Evolutionary conservation across 2,329 filamentous ascomycete species (phyloP).

Genomic region (Phyllachora maydis): DNA sequence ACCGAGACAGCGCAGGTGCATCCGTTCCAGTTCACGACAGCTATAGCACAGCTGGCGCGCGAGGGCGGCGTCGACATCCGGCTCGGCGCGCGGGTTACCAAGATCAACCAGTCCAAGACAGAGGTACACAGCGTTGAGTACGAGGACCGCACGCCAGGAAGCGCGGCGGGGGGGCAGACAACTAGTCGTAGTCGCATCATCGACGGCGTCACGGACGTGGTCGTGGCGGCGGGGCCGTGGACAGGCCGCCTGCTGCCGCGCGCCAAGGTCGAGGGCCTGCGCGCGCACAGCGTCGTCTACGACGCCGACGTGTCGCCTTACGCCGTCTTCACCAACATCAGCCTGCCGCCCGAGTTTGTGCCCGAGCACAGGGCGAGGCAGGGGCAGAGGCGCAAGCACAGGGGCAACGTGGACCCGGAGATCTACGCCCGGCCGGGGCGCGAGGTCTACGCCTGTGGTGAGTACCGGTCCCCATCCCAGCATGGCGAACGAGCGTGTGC

Average conservation of each 20-base stretch:
- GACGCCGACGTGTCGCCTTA: slow-evolving; percentile 47
- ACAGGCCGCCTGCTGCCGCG: slow-evolving; percentile 35
- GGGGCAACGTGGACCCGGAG: slow-evolving; percentile 59
- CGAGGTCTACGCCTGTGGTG: slow-evolving; percentile 84
- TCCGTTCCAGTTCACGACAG: slow-evolving; percentile 72
- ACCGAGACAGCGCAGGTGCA: slow-evolving; percentile 84
- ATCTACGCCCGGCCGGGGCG: slow-evolving; percentile 81
- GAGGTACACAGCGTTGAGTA: slow-evolving; percentile 39
- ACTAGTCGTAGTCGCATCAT: slow-evolving; percentile 16
- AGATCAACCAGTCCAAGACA: slow-evolving; percentile 33
- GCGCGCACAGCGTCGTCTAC: slow-evolving; percentile 47
- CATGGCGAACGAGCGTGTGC: too few species aligned
- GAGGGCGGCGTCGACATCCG: slow-evolving; percentile 48
- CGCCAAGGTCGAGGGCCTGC: slow-evolving; percentile 33
- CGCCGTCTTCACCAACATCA: slow-evolving; percentile 73
- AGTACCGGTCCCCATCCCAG: slow-evolving; percentile 8
- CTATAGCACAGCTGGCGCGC: slow-evolving; percentile 57
- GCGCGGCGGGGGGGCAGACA: too few species aligned
- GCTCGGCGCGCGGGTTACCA: slow-evolving; percentile 44
- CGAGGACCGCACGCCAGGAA: slow-evolving; percentile 25
- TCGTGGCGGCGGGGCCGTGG: slow-evolving; percentile 26
- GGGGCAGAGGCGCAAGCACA: slow-evolving; percentile 30
- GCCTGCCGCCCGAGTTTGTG: slow-evolving; percentile 44
- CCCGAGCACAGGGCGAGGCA: slow-evolving; percentile 23
- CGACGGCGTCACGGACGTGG: slow-evolving; percentile 26